phyloP scores from a whole-genome alignment of 257 asterid genomes.

The Avicennia marina region DNA sequence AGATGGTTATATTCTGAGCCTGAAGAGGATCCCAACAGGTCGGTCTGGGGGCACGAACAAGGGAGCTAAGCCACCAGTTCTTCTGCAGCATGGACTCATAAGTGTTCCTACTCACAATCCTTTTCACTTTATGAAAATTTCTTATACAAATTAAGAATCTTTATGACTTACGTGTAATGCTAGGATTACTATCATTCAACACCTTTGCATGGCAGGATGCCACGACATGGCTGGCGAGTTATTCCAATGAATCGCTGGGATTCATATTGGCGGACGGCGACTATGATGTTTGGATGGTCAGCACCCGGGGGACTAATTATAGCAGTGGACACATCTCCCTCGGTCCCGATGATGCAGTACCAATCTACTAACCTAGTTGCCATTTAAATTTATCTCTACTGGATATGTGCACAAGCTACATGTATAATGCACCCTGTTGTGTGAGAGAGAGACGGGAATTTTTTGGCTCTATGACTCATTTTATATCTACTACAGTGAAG shows the following conservation, averaged over 20 bases:
- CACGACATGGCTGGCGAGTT: conserved; percentile 32
- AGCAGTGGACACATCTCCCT: conserved; percentile 33
- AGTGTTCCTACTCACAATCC: conserved; percentile 14
- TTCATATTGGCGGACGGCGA: conserved; percentile 37
- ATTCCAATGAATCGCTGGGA: conserved; percentile 34
- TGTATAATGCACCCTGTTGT: no score
- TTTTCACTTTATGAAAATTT: background rate
- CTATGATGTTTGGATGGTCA: conserved; percentile 37
- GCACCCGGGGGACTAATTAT: conserved; percentile 34
- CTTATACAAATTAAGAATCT: background rate
- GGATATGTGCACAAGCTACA: no score
- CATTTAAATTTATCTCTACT: background rate
- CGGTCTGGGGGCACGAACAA: conserved; percentile 18
- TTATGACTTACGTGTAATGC: background rate
- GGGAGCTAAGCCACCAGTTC: conserved; percentile 27
- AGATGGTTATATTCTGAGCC: conserved; percentile 43
- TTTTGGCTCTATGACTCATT: no score
- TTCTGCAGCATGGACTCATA: conserved; percentile 40
- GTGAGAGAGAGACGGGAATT: no score
- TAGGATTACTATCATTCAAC: background rate
- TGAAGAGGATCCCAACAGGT: conserved; percentile 41
- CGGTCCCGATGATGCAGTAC: conserved; percentile 25
- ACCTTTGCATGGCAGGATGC: conserved; percentile 24
- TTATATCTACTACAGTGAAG: no score
- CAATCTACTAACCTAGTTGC: background rate